phyloP scores from a whole-genome alignment of 1,139 yeast genomes.

The Pichia sp. region DNA sequence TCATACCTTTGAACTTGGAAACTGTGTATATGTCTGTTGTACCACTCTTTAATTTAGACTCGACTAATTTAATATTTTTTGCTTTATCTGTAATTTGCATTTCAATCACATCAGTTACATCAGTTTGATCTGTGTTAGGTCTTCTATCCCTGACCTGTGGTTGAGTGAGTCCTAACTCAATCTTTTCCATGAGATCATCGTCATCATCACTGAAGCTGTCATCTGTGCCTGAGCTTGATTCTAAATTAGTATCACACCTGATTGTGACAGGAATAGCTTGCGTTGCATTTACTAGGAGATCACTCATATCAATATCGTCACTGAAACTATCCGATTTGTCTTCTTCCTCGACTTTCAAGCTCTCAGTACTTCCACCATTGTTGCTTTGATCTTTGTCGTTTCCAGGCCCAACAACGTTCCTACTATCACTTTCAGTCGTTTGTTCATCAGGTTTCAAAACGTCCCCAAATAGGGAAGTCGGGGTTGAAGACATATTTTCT shows the following conservation, averaged over 20 bases:
- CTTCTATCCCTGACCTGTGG: neutral
- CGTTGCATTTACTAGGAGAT: constrained; percentile 23
- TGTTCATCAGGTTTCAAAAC: neutral
- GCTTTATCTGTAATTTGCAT: neutral
- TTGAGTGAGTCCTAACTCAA: constrained; percentile 10
- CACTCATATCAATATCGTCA: constrained; percentile 32
- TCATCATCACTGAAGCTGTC: constrained; percentile 31
- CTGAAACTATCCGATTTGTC: constrained; percentile 25
- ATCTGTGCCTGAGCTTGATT: neutral
- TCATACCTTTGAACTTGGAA: constrained; percentile 12
- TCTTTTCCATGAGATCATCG: constrained; percentile 23
- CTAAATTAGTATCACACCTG: neutral
- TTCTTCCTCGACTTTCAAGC: constrained; percentile 1
- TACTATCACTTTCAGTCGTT: neutral
- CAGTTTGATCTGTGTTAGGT: constrained; percentile 18
- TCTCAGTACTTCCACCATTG: neutral
- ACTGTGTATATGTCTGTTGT: neutral
- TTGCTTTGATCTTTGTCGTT: neutral
- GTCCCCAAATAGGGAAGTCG: neutral
- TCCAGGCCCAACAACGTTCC: neutral
- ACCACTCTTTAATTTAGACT: neutral
- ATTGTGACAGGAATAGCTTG: constrained; percentile 7
- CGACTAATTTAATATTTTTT: neutral
- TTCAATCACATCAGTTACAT: constrained; percentile 7
- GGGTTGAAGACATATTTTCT: neutral